Evolutionary conservation across 2,329 filamentous ascomycete species (phyloP).

Genomic region (Achaetomium macrosporum): DNA sequence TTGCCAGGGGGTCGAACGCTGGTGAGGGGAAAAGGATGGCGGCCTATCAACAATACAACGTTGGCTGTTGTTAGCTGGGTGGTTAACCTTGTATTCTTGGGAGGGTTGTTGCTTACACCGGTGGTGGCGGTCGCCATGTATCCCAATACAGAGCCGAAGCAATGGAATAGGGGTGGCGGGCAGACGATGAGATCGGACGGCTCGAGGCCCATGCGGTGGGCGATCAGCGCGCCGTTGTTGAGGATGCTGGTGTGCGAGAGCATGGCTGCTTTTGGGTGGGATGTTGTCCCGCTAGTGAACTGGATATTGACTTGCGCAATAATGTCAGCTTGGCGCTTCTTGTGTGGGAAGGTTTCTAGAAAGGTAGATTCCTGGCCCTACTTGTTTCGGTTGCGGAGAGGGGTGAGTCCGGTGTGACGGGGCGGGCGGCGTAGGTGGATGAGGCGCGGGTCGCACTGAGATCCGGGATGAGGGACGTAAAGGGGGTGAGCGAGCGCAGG

Average conservation of each 20-base stretch:
- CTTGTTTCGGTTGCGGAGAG: constrained; percentile 57
- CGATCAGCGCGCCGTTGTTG: constrained; percentile 87
- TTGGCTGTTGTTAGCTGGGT: too few relatives aligned
- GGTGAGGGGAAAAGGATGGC: constrained; percentile 80
- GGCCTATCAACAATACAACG: constrained; percentile 32
- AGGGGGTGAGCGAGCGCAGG: constrained; percentile 41
- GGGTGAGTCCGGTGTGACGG: constrained; percentile 39
- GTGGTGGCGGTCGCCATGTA: constrained; percentile 89
- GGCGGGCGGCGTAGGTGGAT: constrained; percentile 19
- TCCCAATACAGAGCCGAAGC: constrained; percentile 87
- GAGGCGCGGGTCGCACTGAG: constrained; percentile 10
- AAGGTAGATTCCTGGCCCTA: background rate
- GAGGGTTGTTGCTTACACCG: constrained; percentile 35
- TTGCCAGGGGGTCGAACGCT: constrained; percentile 74
- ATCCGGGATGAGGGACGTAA: constrained; percentile 35
- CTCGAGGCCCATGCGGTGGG: constrained; percentile 74
- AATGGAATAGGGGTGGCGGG: constrained; percentile 81
- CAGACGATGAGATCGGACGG: constrained; percentile 72
- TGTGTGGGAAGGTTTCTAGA: background rate
- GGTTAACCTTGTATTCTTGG: too few relatives aligned
- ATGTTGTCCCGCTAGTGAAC: constrained; percentile 95
- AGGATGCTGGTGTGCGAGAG: constrained; percentile 79
- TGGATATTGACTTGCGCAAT: constrained; percentile 71
- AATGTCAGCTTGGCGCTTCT: background rate
- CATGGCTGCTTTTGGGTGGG: constrained; percentile 84